phyloP scores from a whole-genome alignment of 2,329 filamentous ascomycete genomes.

The Rhinocladiella similis region DNA sequence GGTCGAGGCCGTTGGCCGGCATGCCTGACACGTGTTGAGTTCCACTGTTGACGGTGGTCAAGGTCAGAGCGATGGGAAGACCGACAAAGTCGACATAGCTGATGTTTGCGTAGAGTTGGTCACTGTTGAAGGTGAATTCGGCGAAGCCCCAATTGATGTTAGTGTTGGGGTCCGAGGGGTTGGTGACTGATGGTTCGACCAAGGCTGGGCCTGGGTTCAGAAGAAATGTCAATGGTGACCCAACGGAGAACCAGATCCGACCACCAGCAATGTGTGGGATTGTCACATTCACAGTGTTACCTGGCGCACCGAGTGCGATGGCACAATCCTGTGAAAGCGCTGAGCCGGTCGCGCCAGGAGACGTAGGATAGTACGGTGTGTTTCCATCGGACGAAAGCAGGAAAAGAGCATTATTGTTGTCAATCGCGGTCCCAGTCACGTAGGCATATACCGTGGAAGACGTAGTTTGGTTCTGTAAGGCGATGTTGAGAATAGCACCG shows the following conservation, averaged over 20 bases:
- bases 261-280: slow-evolving; percentile 71
- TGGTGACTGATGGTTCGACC: slow-evolving; percentile 73
- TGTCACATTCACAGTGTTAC: slow-evolving; percentile 59
- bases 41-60: slow-evolving; percentile 45
- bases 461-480: slow-evolving; percentile 65
- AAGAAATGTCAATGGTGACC: slow-evolving; percentile 63
- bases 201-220: slow-evolving; percentile 71
- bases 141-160: slow-evolving; percentile 65
- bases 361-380: slow-evolving; percentile 64
- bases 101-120: slow-evolving; percentile 67
- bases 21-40: slow-evolving; percentile 60
- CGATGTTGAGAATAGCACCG: slow-evolving; percentile 56
- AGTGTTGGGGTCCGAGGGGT: slow-evolving; percentile 64
- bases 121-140: slow-evolving; percentile 66
- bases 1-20: slow-evolving; percentile 56
- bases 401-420: slow-evolving; percentile 60
- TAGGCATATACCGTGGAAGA: slow-evolving; percentile 66
- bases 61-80: slow-evolving; percentile 59
- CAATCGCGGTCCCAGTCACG: slow-evolving; percentile 66
- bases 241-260: slow-evolving; percentile 70
- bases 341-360: slow-evolving; percentile 48
- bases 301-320: slow-evolving; percentile 64
- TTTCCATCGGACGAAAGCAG: slow-evolving; percentile 66
- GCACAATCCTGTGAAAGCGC: slow-evolving; percentile 54
- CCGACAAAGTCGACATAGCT: slow-evolving; percentile 74